A percentile compares a stretch with the other conserved stretches of the same genome.
Conservation (phyloP, 164 flowering plant genomes). For the Liriodendron chinense region DNA sequence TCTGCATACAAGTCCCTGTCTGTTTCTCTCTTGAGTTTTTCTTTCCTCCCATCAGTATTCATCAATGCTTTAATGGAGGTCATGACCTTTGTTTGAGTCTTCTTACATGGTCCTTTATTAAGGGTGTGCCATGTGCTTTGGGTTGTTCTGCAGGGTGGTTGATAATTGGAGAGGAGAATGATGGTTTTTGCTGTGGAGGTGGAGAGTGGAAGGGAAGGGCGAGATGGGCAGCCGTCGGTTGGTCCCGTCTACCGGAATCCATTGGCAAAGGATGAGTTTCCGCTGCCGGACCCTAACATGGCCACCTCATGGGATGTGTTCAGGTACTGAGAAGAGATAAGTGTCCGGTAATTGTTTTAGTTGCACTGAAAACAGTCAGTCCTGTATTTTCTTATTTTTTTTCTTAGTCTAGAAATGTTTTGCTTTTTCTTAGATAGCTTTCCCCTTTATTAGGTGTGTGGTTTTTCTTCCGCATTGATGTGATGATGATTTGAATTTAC, state of each 20-base stretch:
- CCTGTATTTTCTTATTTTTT: neutral
- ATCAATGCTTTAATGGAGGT: neutral
- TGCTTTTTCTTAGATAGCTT: too few species aligned
- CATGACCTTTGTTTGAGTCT: neutral
- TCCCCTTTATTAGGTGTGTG: too few species aligned
- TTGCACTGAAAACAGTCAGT: too few species aligned
- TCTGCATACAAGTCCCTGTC: neutral
- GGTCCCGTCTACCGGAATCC: conserved; percentile 83
- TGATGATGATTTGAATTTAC: too few species aligned
- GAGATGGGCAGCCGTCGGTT: conserved; percentile 68
- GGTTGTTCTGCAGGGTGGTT: conserved; percentile 1
- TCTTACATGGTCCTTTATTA: neutral
- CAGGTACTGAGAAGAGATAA: conserved; percentile 45
- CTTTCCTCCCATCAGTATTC: neutral
- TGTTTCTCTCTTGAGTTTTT: neutral
- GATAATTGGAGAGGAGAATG: conserved; percentile 28
- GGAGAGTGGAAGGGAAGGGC: conserved; percentile 68
- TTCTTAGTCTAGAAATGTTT: neutral
- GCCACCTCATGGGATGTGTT: conserved; percentile 73
- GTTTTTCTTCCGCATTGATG: too few species aligned
- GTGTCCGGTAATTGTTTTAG: neutral
- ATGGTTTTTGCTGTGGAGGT: conserved; percentile 59
- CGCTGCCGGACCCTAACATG: conserved; percentile 38
- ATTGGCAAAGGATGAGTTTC: conserved; percentile 51
- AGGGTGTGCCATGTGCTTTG: neutral